Evolutionary conservation across 768 basidiomycete genomes (phyloP).

Genomic region (Tephrocybe rancida): DNA sequence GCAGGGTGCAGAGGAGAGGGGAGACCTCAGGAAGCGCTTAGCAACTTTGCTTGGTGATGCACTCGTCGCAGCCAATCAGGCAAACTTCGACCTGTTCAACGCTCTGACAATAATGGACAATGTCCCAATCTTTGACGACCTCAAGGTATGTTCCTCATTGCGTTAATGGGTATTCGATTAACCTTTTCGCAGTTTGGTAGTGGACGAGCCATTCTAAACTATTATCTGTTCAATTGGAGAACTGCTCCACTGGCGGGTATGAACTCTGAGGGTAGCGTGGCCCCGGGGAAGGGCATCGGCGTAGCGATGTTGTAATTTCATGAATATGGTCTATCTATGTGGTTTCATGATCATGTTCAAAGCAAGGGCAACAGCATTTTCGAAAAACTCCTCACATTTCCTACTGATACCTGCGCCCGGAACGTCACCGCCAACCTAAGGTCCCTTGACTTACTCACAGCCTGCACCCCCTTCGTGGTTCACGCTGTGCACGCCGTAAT

Average conservation of each 20-base stretch:
- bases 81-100: constrained; percentile 96
- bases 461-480: too few species aligned
- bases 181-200: constrained; percentile 69
- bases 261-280: constrained; percentile 44
- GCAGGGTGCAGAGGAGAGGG: constrained; percentile 61
- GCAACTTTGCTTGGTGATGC: constrained; percentile 76
- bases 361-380: too few species aligned
- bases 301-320: constrained; percentile 94
- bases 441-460: too few species aligned
- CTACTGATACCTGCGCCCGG: too few species aligned
- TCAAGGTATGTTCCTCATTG: constrained; percentile 59
- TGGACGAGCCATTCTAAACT: constrained; percentile 91
- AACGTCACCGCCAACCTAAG: too few species aligned
- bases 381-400: too few species aligned
- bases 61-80: constrained; percentile 76
- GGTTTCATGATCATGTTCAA: too few species aligned
- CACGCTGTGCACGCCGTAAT: too few species aligned
- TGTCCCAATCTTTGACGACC: constrained; percentile 72
- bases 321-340: too few species aligned
- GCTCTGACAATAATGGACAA: constrained; percentile 96
- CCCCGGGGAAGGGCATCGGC: constrained; percentile 78
- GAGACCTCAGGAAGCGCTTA: constrained; percentile 68
- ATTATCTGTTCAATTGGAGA: constrained; percentile 95
- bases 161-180: neutral
- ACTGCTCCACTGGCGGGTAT: constrained; percentile 80